Base-by-base conservation (phyloP, 164 flowering plant species). In the Cinnamomum chago region DNA sequence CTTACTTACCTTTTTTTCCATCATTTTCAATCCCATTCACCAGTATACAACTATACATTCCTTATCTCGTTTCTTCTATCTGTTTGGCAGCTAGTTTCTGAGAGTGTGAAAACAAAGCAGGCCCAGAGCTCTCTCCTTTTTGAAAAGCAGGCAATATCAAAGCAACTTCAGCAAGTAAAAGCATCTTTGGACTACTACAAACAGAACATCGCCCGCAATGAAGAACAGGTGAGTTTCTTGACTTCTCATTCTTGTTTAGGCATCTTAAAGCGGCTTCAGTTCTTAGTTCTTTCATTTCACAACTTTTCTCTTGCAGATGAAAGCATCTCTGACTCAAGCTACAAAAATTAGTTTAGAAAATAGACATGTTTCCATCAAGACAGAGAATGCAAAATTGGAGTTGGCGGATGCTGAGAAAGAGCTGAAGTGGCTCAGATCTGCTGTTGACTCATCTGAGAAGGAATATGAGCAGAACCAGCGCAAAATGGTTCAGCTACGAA, bases 321-420 rank as follows among this genome's bases (percentile, higher is more conserved):
- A 89, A 77, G 70, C 72, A 50, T 78, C 76, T 70, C 69, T 90
- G 70, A 52, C 78, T 40, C 93, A 93, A 71, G 94, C 88, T 66
- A 68, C 80, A 47, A 93, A 84, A 75, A 84, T 81, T 73, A 83
- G 82, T 73, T 79, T 82, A 66, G 99, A 90, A 67, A 90, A 86
- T 69, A 86, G 90, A 76, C 91, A 86, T 75, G 84, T 92, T 73
- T 80, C 83, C 58, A 40, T 88, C 55, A 84, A 67, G 76, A 76
- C 88, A 71, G 99, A 95, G 78, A 88, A 73, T 64, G 87, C 92
- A 30, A 92, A 84, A 78, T 84, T 89, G 89, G 95, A 95, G 77
- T 80, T 93, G 67, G 82, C 86, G 25, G 94, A 95, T 82, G 91
- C 92, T 67, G 99, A 95, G 81, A 93, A 92, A 87, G 98, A 95